Evolutionary conservation across 2,329 filamentous ascomycete genomes (phyloP).

Genomic region (Trichothecium roseum): DNA sequence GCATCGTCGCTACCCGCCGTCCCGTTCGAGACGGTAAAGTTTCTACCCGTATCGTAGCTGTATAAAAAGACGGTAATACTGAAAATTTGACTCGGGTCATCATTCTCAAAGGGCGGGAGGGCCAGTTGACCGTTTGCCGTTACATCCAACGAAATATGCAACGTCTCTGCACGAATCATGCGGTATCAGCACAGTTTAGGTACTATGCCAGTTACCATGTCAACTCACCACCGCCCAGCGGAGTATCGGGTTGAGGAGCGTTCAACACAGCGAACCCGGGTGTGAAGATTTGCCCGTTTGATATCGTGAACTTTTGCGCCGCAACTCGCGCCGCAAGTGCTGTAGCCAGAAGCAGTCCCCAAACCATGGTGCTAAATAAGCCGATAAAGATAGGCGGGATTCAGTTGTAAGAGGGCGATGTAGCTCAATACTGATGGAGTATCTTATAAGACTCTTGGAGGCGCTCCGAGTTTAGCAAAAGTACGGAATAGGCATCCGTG

Average conservation of each 20-base stretch:
- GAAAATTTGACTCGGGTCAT: conserved; percentile 46
- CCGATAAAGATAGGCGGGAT: not conserved
- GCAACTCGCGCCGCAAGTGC: conserved; percentile 14
- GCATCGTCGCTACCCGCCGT: conserved; percentile 40
- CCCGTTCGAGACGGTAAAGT: conserved; percentile 59
- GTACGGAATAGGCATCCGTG: too few relatives aligned
- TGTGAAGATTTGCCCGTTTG: conserved; percentile 58
- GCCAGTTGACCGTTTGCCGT: conserved; percentile 53
- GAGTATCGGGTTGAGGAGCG: conserved; percentile 54
- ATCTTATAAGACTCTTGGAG: too few relatives aligned
- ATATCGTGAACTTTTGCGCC: conserved; percentile 41
- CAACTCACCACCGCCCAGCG: conserved; percentile 48
- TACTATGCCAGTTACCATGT: not conserved
- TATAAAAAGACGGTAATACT: conserved; percentile 59
- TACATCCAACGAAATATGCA: conserved; percentile 58
- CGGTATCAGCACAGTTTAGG: conserved; percentile 5
- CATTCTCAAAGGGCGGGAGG: conserved; percentile 43
- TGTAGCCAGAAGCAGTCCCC: conserved; percentile 4
- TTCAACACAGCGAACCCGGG: conserved; percentile 58
- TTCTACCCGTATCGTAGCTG: conserved; percentile 50
- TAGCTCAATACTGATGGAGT: not conserved
- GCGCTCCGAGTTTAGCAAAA: too few relatives aligned
- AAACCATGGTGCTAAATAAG: conserved; percentile 6
- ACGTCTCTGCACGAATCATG: conserved; percentile 25
- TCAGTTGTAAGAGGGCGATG: not conserved